Evolutionary conservation across 1,284 basidiomycete genomes (phyloP).

Genomic region (Malassezia cuniculi): DNA sequence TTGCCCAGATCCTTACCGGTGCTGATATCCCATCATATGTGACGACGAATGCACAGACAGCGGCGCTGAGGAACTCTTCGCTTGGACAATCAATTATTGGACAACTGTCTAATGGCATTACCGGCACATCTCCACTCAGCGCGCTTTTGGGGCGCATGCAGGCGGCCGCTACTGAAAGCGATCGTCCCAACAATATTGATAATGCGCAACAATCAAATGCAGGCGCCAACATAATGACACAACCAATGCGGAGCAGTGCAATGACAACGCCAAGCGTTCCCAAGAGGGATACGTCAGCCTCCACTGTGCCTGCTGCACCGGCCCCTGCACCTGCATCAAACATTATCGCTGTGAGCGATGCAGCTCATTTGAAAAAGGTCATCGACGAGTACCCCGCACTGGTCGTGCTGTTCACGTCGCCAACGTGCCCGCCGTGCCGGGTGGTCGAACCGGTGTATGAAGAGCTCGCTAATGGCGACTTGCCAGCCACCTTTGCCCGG

Average conservation of each 20-base stretch:
- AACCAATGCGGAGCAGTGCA: no score
- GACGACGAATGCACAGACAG: conserved; percentile 3
- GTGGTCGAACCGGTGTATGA: conserved; percentile 57
- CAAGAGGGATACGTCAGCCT: conserved; percentile 12
- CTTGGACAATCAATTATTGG: no score
- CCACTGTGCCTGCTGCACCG: conserved; percentile 55
- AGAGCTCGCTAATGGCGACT: conserved; percentile 49
- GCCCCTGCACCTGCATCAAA: conserved; percentile 43
- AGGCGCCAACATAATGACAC: no score
- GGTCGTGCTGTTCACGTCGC: conserved; percentile 56
- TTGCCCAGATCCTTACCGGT: conserved; percentile 40
- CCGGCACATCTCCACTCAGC: conserved; percentile 49
- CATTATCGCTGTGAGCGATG: no score
- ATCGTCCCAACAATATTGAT: no score
- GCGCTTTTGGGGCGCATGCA: conserved; percentile 78
- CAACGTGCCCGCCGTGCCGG: conserved; percentile 55
- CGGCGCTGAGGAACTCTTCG: not conserved
- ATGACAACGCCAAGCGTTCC: no score
- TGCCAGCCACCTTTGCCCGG: conserved; percentile 29
- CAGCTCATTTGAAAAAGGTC: conserved; percentile 19
- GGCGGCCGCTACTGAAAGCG: no score
- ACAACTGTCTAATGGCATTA: not conserved
- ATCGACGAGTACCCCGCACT: conserved; percentile 49
- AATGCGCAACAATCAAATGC: no score
- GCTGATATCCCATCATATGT: conserved; percentile 38